Base-by-base conservation (phyloP, 2,329 filamentous ascomycete genomes). In the Phoma sp. region DNA sequence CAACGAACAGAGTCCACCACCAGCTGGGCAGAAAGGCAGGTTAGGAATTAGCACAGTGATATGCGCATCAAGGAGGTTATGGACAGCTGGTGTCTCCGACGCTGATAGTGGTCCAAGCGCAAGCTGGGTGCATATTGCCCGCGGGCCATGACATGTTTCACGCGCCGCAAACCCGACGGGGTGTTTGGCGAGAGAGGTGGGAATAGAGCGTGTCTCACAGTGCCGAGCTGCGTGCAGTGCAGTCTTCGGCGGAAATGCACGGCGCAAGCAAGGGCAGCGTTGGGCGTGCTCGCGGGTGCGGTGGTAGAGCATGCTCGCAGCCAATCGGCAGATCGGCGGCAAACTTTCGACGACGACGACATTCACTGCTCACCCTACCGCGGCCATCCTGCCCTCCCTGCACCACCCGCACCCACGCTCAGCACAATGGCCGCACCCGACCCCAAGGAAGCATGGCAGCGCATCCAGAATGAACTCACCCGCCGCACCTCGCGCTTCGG, bases 361-460 rank as follows among this genome's bases (percentile, higher is more conserved):
- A 18, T 32, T 15, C 32, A 11, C 23, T 11, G 29, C 33, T 12
- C 33, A 14, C 33, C 29, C 30, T n/a, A 14, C 42, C 42, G 10
- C 20, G 26, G 10, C 29, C 17, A 26, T 1, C 28, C 9, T 14
- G 23, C 25, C 2, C 29, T 7, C 38, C 49, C 46, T 28, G 29
- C 54, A 42, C 57, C 57, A 57, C 53, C 59, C 55, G 5, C 48
- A 42, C 56, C 45, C 54, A 58, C 53, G 51, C 61, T 40, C 57
- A 17, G 11, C 39, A 34, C 45, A 52, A 75, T 75, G 69, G 68
- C 69, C 53, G 65, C 65, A 46, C 70, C 78, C 62, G 85, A 87
- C 72, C 87, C 87, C 46, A 82, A 84, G 71, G 86, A 90, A 74
- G 82, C 86, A 66, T 89, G 86, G 83, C 80, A 82, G 74, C 82